These are phyloP conservation scores for Starmera amethionina DNA, from an alignment of 805 yeast species.

Conservation along the genomic window DNA sequence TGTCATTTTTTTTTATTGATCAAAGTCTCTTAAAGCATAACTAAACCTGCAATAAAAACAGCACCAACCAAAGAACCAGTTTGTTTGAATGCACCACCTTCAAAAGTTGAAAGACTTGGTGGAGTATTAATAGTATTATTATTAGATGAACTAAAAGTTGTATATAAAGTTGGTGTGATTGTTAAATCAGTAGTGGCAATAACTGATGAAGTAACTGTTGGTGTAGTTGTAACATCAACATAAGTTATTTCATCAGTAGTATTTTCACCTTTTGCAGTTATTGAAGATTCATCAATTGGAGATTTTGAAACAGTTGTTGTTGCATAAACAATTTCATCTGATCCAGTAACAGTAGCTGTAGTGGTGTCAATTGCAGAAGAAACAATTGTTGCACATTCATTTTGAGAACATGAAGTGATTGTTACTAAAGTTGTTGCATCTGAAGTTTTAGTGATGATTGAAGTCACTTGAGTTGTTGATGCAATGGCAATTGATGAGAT, in stretches of 20 bases:
- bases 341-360: conserved; percentile 12
- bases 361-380: conserved; percentile 11
- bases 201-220: conserved; percentile 35
- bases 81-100: conserved; percentile 9
- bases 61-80: conserved; percentile 16
- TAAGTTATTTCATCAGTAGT: conserved; percentile 24
- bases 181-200: conserved; percentile 32
- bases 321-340: conserved; percentile 11
- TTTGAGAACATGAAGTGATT: conserved; percentile 19
- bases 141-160: conserved; percentile 17
- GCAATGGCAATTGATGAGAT: conserved; percentile 16
- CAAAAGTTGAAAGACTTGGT: conserved; percentile 11
- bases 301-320: conserved; percentile 9
- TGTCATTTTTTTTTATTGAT: too few relatives aligned
- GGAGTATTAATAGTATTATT: conserved; percentile 3
- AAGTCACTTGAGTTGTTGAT: conserved; percentile 13
- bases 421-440: conserved; percentile 14
- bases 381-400: conserved; percentile 10
- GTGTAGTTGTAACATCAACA: conserved; percentile 42
- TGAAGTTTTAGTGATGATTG: conserved; percentile 7
- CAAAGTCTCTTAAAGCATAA: not conserved
- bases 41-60: conserved; percentile 19
- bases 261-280: not conserved
- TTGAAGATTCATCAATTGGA: conserved; percentile 1
- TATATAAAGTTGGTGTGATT: conserved; percentile 27